phyloP scores from a whole-genome alignment of 2,329 filamentous ascomycete genomes.

The Aureobasidium sp. region DNA sequence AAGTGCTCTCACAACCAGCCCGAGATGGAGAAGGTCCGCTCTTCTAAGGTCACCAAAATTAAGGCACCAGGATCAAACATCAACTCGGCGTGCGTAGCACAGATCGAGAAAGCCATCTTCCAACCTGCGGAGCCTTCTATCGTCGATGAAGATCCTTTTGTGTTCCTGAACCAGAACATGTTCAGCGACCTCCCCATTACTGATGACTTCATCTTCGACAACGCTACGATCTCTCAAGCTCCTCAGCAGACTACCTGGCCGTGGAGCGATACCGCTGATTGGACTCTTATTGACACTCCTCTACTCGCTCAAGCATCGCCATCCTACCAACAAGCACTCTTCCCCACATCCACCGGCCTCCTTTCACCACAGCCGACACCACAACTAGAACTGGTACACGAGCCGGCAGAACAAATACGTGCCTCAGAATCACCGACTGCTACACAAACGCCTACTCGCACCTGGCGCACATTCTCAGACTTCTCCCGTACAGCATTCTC shows the following conservation, averaged over 20 bases:
- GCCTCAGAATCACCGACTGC: neutral
- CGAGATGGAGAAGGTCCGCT: conserved; percentile 20
- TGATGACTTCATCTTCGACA: conserved; percentile 17
- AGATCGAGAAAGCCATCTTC: neutral
- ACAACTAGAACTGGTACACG: neutral
- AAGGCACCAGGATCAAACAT: neutral
- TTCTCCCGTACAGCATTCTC: conserved; percentile 7
- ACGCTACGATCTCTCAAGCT: conserved; percentile 10
- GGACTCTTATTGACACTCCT: conserved; percentile 12
- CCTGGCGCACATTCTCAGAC: neutral
- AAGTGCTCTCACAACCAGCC: conserved; percentile 20
- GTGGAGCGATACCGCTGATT: conserved; percentile 13
- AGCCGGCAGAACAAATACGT: neutral
- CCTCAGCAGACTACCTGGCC: conserved; percentile 5
- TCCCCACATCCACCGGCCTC: neutral
- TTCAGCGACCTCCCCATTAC: conserved; percentile 11
- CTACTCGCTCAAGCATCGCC: neutral
- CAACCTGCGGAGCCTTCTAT: neutral
- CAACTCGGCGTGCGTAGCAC: neutral
- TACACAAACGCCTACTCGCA: neutral
- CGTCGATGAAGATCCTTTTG: conserved; percentile 10
- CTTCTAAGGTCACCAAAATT: conserved; percentile 15
- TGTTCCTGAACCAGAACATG: conserved; percentile 5
- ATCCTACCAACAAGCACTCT: neutral
- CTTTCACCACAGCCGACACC: conserved; percentile 5